phyloP scores from a whole-genome alignment of 495 filamentous ascomycete species.

The Glutinoglossum americanum region DNA sequence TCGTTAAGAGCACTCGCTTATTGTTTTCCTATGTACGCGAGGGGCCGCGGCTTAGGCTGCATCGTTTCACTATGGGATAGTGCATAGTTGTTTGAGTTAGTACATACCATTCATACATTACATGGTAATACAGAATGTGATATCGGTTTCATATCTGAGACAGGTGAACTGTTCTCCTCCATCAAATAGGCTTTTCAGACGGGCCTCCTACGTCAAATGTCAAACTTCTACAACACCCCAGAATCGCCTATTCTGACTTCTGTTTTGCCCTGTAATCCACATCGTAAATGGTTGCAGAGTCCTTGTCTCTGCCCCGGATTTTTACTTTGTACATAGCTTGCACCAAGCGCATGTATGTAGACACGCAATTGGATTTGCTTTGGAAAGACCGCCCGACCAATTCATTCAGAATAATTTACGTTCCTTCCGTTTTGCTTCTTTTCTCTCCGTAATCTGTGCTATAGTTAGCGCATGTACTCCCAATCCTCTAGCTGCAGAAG shows the following conservation, averaged over 20 bases:
- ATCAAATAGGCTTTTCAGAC: too few relatives aligned
- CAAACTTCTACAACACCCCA: not conserved
- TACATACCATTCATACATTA: too few relatives aligned
- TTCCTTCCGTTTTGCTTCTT: not conserved
- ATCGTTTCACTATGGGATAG: too few relatives aligned
- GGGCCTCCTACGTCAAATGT: not conserved
- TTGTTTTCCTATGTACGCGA: not conserved
- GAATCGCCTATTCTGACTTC: not conserved
- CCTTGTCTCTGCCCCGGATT: not conserved
- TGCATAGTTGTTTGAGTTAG: too few relatives aligned
- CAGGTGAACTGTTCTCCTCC: too few relatives aligned
- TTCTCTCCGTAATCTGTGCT: slow-evolving; percentile 1
- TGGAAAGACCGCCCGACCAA: too few relatives aligned
- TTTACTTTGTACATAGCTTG: too few relatives aligned
- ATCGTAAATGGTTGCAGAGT: not conserved
- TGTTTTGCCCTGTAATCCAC: not conserved
- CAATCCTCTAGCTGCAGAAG: not conserved
- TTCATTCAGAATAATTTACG: not conserved
- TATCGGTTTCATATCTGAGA: too few relatives aligned
- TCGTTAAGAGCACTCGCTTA: not conserved
- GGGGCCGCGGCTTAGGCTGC: not conserved
- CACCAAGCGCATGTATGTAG: not conserved
- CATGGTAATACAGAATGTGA: too few relatives aligned
- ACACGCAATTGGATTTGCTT: too few relatives aligned
- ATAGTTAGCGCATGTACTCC: not conserved